phyloP scores from a whole-genome alignment of 2,329 filamentous ascomycete genomes.

The Dothiorella sarmentorum region DNA sequence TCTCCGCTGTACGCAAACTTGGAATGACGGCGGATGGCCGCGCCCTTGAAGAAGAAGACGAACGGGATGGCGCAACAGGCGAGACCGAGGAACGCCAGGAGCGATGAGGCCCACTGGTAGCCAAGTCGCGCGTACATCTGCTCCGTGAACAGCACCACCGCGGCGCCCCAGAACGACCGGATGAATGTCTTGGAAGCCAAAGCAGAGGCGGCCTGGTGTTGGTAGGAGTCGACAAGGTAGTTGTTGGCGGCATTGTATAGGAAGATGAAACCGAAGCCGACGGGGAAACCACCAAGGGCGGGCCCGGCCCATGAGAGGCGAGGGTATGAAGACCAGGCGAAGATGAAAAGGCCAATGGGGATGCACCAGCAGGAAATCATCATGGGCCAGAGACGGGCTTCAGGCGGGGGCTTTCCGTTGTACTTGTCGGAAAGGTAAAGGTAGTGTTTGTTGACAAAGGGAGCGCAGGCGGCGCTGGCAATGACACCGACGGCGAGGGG shows the following conservation, averaged over 20 bases:
- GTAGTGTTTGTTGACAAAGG: slow-evolving; percentile 79
- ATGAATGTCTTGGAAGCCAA: slow-evolving; percentile 79
- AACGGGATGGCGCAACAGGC: slow-evolving; percentile 81
- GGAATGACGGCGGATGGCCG: slow-evolving; percentile 63
- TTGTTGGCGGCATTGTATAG: slow-evolving; percentile 66
- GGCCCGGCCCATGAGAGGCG: slow-evolving; percentile 68
- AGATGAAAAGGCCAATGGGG: slow-evolving; percentile 63
- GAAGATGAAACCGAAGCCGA: slow-evolving; percentile 81
- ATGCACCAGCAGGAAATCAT: slow-evolving; percentile 56
- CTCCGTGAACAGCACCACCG: slow-evolving; percentile 71
- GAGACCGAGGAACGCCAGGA: slow-evolving; percentile 71
- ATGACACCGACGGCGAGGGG: slow-evolving; percentile 75
- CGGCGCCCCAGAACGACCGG: slow-evolving; percentile 76
- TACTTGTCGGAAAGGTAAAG: slow-evolving; percentile 59
- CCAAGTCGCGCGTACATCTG: slow-evolving; percentile 68
- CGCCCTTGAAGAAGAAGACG: slow-evolving; percentile 75
- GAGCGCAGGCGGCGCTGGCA: slow-evolving; percentile 62
- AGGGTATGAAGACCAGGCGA: slow-evolving; percentile 66
- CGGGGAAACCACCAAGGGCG: slow-evolving; percentile 59
- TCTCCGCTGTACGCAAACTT: slow-evolving; percentile 68
- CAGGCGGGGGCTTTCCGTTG: slow-evolving; percentile 71
- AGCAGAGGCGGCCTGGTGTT: slow-evolving; percentile 74
- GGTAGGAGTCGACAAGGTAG: slow-evolving; percentile 60
- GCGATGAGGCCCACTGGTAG: slow-evolving; percentile 70
- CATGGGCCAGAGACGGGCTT: slow-evolving; percentile 76